A percentile compares a stretch with the other conserved stretches of the same genome.
Evolutionary conservation across 192 early-diverging fungal genomes (phyloP).

Genomic region (Entomortierella lignicola): DNA sequence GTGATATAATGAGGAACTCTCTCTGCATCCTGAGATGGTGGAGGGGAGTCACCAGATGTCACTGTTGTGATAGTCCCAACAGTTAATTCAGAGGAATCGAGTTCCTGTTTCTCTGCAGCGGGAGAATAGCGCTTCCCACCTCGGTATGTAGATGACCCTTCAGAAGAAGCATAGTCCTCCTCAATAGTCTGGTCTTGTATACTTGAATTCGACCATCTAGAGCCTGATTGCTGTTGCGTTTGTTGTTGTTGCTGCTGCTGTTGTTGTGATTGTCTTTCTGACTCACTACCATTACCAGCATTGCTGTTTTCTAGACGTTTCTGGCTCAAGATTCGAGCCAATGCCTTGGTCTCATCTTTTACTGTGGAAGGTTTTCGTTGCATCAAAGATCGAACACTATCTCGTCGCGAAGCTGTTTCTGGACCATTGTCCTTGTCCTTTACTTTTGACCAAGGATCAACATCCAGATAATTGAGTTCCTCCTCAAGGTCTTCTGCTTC

Average conservation of each 20-base stretch:
- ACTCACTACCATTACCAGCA: conserved; percentile 21
- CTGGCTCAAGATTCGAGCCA: conserved; percentile 46
- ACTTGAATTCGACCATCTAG: conserved; percentile 16
- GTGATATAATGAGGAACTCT: conserved; percentile 40
- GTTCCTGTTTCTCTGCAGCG: conserved; percentile 24
- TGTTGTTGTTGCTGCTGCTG: conserved; percentile 11
- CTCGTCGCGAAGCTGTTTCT: conserved; percentile 7
- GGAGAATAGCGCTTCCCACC: conserved; percentile 1
- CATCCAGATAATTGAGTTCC: conserved; percentile 47
- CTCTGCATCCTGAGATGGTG: conserved; percentile 17
- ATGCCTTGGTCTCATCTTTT: conserved; percentile 52
- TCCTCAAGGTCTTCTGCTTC: conserved; percentile 37
- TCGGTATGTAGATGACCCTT: conserved; percentile 23
- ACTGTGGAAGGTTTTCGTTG: conserved; percentile 50
- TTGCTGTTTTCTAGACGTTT: conserved; percentile 11
- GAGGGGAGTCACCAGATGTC: background rate
- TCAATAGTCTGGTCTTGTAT: conserved; percentile 47
- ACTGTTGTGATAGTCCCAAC: background rate
- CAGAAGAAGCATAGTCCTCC: conserved; percentile 38
- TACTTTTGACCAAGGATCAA: conserved; percentile 53
- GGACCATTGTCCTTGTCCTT: conserved; percentile 41
- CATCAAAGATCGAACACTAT: conserved; percentile 47
- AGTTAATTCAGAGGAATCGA: background rate
- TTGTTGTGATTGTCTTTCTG: conserved; percentile 10
- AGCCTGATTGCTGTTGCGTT: background rate